Conservation (phyloP, 2,329 filamentous ascomycete species). For the Cladosporium sp. region DNA sequence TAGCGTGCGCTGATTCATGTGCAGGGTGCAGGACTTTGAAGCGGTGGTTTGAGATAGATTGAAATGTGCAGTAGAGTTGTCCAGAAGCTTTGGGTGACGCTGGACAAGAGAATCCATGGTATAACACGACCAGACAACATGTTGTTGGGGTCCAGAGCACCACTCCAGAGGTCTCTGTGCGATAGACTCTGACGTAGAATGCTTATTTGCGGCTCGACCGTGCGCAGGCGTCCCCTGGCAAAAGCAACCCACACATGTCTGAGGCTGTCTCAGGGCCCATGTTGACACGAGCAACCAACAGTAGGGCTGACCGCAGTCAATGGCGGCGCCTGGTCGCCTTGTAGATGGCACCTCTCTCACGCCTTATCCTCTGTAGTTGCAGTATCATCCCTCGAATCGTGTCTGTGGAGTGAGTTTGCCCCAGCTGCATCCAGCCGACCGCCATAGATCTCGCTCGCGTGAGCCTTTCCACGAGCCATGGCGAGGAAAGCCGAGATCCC, state of each 20-base stretch:
- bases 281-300: constrained; percentile 8
- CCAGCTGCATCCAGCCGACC: background rate
- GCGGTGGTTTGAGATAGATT: background rate
- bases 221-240: background rate
- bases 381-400: background rate
- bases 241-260: background rate
- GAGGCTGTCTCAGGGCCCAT: background rate
- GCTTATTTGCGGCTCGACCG: constrained; percentile 2
- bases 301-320: background rate
- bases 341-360: background rate
- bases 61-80: background rate
- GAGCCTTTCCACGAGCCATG: constrained; percentile 6
- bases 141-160: too few species aligned
- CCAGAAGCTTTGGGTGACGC: background rate
- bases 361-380: background rate
- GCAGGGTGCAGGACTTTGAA: too few species aligned
- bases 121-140: background rate
- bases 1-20: background rate
- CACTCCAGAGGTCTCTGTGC: background rate
- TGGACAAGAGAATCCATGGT: background rate
- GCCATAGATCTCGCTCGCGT: constrained; percentile 9
- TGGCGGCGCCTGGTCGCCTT: background rate
- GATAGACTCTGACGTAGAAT: constrained; percentile 3
- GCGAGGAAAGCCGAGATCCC: constrained; percentile 1
- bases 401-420: background rate